Base-by-base conservation (phyloP, 2,329 filamentous ascomycete genomes). In the Bipolaris oryzae region DNA sequence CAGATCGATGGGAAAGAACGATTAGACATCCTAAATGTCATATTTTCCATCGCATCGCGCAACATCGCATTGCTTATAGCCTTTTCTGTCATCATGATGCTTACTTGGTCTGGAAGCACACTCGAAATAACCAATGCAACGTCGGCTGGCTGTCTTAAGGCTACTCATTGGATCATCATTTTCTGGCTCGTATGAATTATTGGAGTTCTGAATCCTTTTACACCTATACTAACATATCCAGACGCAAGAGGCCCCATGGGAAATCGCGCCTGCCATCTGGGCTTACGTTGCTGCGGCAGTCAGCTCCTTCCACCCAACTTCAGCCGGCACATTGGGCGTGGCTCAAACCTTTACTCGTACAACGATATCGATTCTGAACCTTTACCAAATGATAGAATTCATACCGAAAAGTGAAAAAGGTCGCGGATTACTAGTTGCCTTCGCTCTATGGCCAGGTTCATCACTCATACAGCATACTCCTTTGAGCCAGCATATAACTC, bases 101-200 rank as follows among this genome's bases (percentile, higher is more conserved):
- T 21, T 18, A 13, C 42, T 7, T 18, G 20, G 37, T 18, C 37
- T 25, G 38, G 28, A 35, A 16, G 18, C 13, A 16, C 15, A 13
- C 37, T 35, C 16, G 21, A 28, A 15, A 34, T 33, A n/a, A 23
- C 25, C 6, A 18, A 21, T 18, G 48, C 48, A n/a, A 9, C 9
- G 21, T 25, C 38, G 23, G 34, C 41, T 39, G 50, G 50, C 23
- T 5, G 35, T 43, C 10, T 43, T 7, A 54, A 49, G 16, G 37
- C 44, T 7, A 28, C 38, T 20, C 51, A 54, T 54, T 54, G 51
- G 44, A 35, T 54, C 28, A 16, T 10, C 13, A 18, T 47, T 18
- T 39, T 53, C 25, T 53, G 37, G 35, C n/a, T 53, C 7, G 51
- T 53, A 42, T n/a, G 51, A 3, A 10, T 25, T 5, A n/a, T 20